Percentiles rank a stretch among this genome's conserved stretches.
phyloP scores from a whole-genome alignment of 331 rosid genomes.

The Stylosanthes scabra region DNA sequence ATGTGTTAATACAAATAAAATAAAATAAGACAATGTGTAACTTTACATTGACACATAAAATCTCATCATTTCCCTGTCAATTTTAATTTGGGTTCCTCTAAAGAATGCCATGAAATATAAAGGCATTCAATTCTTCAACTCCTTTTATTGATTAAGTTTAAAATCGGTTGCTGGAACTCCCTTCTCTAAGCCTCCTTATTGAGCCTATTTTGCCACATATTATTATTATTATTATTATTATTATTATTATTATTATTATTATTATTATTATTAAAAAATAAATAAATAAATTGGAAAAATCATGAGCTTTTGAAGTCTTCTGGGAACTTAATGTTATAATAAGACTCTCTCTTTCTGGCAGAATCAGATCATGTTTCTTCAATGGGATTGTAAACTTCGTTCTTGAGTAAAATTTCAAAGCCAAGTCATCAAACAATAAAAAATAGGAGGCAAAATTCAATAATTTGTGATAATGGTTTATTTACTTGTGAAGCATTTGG shows the following conservation, averaged over 20 bases:
- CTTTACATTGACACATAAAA: neutral
- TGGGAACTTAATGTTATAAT: neutral
- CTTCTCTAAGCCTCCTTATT: neutral
- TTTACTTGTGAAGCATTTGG: neutral
- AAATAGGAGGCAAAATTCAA: neutral
- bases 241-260: too few species aligned
- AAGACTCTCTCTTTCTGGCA: conserved; percentile 13
- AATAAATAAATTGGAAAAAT: neutral
- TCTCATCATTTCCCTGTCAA: neutral
- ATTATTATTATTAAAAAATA: too few species aligned
- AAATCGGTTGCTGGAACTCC: neutral
- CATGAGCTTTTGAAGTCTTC: neutral
- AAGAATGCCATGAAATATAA: too few species aligned
- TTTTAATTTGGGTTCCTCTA: neutral
- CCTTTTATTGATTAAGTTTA: neutral
- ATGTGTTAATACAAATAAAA: neutral
- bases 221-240: too few species aligned
- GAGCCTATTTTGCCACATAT: neutral
- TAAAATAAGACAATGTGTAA: neutral
- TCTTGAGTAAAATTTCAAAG: neutral
- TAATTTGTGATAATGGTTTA: neutral
- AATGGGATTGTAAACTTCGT: neutral
- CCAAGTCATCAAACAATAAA: neutral
- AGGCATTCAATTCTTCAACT: neutral
- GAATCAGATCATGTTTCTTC: conserved; percentile 1